Evolutionary conservation across 2,329 filamentous ascomycete genomes (phyloP).

Genomic region (Macrophomina pseudophaseolina): DNA sequence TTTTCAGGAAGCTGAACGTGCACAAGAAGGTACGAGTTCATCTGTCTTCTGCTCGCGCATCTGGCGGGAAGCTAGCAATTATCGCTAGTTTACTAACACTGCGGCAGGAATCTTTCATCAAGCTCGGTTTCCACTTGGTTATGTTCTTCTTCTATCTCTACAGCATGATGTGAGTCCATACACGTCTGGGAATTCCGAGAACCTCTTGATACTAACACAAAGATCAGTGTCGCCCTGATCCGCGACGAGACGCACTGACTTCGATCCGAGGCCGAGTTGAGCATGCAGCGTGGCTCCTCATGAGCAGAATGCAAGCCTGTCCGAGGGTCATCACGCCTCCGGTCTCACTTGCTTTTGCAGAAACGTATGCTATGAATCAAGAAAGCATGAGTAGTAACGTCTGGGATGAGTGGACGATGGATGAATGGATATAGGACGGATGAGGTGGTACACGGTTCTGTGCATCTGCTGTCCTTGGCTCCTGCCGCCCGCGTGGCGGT

Average conservation of each 20-base stretch:
- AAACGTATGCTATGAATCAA: conserved; percentile 19
- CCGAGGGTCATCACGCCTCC: not conserved
- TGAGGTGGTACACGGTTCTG: conserved; percentile 1
- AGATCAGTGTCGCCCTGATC: conserved; percentile 77
- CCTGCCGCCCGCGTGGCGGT: not conserved
- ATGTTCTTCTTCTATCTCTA: conserved; percentile 99
- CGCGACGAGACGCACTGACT: conserved; percentile 86
- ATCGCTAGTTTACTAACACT: not conserved
- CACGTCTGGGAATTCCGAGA: not conserved
- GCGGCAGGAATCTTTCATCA: conserved; percentile 94
- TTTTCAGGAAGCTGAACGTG: conserved; percentile 98
- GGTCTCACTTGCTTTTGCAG: not conserved
- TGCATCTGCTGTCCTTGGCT: conserved; percentile 11
- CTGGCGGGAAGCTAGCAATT: not conserved
- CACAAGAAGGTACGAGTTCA: conserved; percentile 83
- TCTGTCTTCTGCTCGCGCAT: not conserved
- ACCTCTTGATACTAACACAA: conserved; percentile 30
- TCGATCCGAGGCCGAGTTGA: conserved; percentile 38
- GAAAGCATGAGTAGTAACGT: conserved; percentile 18
- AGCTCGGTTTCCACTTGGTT: conserved; percentile 96
- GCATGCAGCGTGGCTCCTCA: conserved; percentile 38
- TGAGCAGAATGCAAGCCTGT: conserved; percentile 10
- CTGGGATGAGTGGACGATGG: conserved; percentile 18
- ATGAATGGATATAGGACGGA: conserved; percentile 13
- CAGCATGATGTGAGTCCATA: conserved; percentile 76